Evolutionary conservation across 176 grass and related monocot species (phyloP), one percentile per base, ranked within the genome.

Genomic region (Tillandsia fasciculata): DNA sequence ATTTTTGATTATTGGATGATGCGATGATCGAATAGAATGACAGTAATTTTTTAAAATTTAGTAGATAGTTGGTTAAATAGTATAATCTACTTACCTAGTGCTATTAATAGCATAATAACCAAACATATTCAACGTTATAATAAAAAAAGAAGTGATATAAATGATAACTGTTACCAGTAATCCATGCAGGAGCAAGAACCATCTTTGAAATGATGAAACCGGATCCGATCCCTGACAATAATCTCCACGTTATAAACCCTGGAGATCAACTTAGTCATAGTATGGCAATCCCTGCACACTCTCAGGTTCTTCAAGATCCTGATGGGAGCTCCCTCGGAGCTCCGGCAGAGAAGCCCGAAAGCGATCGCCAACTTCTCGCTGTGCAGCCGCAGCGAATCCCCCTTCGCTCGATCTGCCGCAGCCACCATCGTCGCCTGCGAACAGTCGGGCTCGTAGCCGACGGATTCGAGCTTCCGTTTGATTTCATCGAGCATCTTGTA

Each of bases 171-270:
- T 96, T 86, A 96, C 93, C 93, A 92, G 59, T 92, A 96, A 76
- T 90, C 86, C 77, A 83, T 87, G 76, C 89, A 87, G 71, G 93
- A 90, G 71, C 93, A 97, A 7, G 66, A 78, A 1, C 93, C 88
- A 69, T 90, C 84, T 67, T 71, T 97, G 70, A 97, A 97, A 51
- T 92, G 88, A 65, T 92, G 93, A 69, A 92, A 97, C 8, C 89
- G 83, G 67, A 90, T 92, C 50, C 93, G 77, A 69, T 97, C 89
- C 48, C 89, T 81, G 50, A 97, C 84, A 1, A 97, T 77, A 75
- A 92, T 97, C 67, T 92, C 93, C 0, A 90, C 79, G 6, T 70
- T 51, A 9, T 90, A 92, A 9, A 92, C 64, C 68, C 69, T 73
- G 0, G 93, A 90, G 59, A 92, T 66, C 49, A 97, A 79, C 68